Evolutionary conservation across 2,329 filamentous ascomycete species (phyloP).

Genomic region (Dactylellina haptotyla): DNA sequence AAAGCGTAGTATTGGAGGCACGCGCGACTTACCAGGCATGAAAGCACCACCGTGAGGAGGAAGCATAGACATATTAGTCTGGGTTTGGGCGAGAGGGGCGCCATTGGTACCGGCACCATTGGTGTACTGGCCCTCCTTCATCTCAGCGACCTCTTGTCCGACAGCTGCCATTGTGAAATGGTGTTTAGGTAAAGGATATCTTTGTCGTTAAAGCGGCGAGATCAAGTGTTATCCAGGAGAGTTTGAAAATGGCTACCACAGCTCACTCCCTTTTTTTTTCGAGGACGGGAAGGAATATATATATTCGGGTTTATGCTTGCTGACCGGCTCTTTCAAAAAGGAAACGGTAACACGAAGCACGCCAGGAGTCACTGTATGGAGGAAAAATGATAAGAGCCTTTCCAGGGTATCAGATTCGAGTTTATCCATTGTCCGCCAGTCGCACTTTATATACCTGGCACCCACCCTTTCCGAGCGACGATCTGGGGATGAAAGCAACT

Average conservation of each 20-base stretch:
- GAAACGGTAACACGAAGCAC: constrained; percentile 26
- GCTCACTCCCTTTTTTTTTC: constrained; percentile 13
- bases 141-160: constrained; percentile 22
- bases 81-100: constrained; percentile 42
- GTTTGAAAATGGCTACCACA: constrained; percentile 6
- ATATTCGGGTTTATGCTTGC: constrained; percentile 29
- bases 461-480: constrained; percentile 32
- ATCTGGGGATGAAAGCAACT: constrained; percentile 54
- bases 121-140: constrained; percentile 32
- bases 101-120: constrained; percentile 38
- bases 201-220: constrained; percentile 34
- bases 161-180: constrained; percentile 40
- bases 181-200: constrained; percentile 13
- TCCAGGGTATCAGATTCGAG: constrained; percentile 45
- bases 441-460: constrained; percentile 46
- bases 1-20: too few species aligned
- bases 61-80: constrained; percentile 58
- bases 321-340: constrained; percentile 35
- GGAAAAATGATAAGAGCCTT: constrained; percentile 41
- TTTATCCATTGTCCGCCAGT: constrained; percentile 48
- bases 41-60: constrained; percentile 77
- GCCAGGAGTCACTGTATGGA: constrained; percentile 39
- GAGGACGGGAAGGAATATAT: constrained; percentile 42
- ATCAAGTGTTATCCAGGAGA: constrained; percentile 23
- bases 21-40: constrained; percentile 71